Conservation (phyloP, 139 green algal genomes). For the Chlorella sp. region DNA sequence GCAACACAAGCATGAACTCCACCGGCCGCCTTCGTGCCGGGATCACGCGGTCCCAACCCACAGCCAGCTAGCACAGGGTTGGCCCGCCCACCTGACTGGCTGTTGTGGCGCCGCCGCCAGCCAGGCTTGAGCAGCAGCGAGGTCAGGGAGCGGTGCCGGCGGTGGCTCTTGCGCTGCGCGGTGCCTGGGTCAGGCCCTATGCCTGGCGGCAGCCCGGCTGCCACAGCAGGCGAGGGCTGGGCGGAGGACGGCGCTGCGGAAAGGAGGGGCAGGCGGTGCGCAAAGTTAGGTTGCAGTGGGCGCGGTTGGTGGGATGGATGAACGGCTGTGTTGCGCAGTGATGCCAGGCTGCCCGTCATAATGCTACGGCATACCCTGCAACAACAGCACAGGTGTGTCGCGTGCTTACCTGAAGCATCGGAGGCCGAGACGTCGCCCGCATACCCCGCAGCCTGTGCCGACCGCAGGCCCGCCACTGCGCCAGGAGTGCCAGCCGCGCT, state of each 20-base stretch:
- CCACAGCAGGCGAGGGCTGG: neutral
- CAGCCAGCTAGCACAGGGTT: neutral
- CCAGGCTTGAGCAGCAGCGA: slow-evolving; percentile 16
- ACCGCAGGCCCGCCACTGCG: neutral
- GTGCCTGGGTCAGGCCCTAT: neutral
- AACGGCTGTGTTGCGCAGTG: too few species aligned
- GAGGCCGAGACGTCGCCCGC: neutral
- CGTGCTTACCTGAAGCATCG: neutral
- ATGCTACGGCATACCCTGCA: too few species aligned
- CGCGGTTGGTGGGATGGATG: neutral
- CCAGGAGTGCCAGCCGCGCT: neutral
- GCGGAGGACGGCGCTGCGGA: slow-evolving; percentile 11
- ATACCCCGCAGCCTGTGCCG: neutral
- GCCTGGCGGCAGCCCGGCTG: neutral
- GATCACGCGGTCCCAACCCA: neutral
- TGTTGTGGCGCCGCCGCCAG: slow-evolving; percentile 14
- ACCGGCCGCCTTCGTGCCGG: too few species aligned
- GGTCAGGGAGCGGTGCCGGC: slow-evolving; percentile 37
- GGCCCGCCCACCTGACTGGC: neutral
- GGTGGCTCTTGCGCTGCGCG: slow-evolving; percentile 5
- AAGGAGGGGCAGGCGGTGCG: neutral
- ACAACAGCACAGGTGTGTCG: too few species aligned
- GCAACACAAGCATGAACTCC: too few species aligned
- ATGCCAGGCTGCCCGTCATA: too few species aligned
- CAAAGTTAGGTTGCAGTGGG: neutral